Evolutionary conservation across 345 rosid genomes (phyloP).

Genomic region (Orychophragmus violaceus): DNA sequence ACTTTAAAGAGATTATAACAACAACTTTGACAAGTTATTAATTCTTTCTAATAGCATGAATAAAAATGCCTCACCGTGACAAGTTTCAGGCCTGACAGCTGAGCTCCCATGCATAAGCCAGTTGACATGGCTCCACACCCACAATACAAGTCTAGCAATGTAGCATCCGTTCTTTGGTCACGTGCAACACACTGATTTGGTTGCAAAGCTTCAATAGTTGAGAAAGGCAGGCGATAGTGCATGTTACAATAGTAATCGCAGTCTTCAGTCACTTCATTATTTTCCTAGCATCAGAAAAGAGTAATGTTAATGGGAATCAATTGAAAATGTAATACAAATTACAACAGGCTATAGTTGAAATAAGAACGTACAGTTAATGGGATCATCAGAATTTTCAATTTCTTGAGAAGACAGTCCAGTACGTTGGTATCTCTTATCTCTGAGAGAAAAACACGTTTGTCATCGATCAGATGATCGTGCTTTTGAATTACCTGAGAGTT

Average conservation of each 20-base stretch:
- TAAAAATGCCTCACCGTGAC: constrained; percentile 42
- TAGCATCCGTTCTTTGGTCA: not conserved
- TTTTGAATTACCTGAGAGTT: constrained; percentile 43
- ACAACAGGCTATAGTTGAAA: not conserved
- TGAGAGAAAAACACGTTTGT: constrained; percentile 56
- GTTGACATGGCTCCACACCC: constrained; percentile 96
- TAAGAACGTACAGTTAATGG: constrained; percentile 37
- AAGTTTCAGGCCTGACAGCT: constrained; percentile 45
- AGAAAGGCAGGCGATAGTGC: constrained; percentile 45
- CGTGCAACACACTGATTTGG: not conserved
- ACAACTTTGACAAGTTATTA: not conserved
- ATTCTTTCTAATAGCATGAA: not conserved
- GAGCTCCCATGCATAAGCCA: constrained; percentile 70
- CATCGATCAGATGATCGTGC: constrained; percentile 20
- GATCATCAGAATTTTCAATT: constrained; percentile 40
- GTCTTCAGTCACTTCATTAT: constrained; percentile 24
- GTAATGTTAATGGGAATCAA: not conserved
- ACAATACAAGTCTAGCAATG: constrained; percentile 63
- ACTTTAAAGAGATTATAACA: not conserved
- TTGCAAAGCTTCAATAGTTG: constrained; percentile 41
- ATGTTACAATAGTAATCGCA: constrained; percentile 63
- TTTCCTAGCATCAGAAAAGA: constrained; percentile 35
- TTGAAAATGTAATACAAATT: not conserved
- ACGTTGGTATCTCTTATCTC: constrained; percentile 50
- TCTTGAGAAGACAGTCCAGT: constrained; percentile 43